phyloP scores from a whole-genome alignment of 768 basidiomycete genomes.

The Serendipita vermifera region DNA sequence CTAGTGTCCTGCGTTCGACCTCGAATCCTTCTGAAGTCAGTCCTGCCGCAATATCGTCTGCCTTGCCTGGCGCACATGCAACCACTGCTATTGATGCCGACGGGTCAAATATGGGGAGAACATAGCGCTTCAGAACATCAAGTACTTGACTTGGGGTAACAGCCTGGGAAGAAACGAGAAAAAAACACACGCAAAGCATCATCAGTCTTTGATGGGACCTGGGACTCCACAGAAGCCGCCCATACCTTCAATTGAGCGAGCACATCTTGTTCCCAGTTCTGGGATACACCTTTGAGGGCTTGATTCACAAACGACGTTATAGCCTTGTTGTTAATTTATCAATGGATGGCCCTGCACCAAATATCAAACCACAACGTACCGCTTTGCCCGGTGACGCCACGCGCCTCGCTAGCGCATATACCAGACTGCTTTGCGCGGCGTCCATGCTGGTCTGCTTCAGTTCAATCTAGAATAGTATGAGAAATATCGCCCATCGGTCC shows the following conservation, averaged over 20 bases:
- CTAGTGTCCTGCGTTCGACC: slow-evolving; percentile 58
- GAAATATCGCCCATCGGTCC: not conserved
- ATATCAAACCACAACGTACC: slow-evolving; percentile 35
- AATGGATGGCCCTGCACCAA: not conserved
- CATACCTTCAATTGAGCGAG: slow-evolving; percentile 50
- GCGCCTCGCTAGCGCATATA: slow-evolving; percentile 64
- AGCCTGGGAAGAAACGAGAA: slow-evolving; percentile 27
- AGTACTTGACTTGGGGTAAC: slow-evolving; percentile 72
- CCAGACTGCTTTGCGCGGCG: slow-evolving; percentile 83
- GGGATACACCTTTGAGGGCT: slow-evolving; percentile 71
- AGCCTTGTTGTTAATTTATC: slow-evolving; percentile 36
- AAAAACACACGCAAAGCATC: too few relatives aligned
- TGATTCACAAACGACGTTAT: slow-evolving; percentile 77
- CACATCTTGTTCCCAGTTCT: slow-evolving; percentile 61
- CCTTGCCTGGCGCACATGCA: slow-evolving; percentile 72
- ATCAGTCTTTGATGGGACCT: too few relatives aligned
- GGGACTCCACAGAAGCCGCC: too few relatives aligned
- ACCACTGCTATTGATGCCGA: slow-evolving; percentile 65
- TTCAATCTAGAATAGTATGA: slow-evolving; percentile 40
- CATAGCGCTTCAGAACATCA: slow-evolving; percentile 50
- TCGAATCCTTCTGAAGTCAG: slow-evolving; percentile 60
- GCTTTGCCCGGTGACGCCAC: slow-evolving; percentile 82
- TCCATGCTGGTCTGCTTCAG: slow-evolving; percentile 73
- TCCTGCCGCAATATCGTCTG: slow-evolving; percentile 51
- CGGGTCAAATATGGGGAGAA: slow-evolving; percentile 75